Evolutionary conservation across 441 rosid species (phyloP), one percentile per base, ranked within the genome.

Genomic region (Hura crepitans): DNA sequence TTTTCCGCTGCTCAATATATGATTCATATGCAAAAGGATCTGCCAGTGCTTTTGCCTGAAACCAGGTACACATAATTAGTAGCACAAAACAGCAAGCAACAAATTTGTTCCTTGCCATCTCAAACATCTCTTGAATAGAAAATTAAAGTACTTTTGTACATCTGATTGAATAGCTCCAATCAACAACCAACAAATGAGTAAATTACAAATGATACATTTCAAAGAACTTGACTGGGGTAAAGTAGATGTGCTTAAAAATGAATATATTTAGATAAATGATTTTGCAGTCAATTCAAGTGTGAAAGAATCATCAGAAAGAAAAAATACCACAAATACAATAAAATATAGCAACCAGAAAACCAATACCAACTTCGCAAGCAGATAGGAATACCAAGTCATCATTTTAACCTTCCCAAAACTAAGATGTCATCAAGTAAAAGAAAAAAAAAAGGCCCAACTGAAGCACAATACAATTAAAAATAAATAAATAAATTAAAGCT

Each of bases 1-100:
- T 83, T 69, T 88, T 89, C 73, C 76, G 82, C 72, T 81, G 81
- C 82, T 88, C 90, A 75, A 81, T 45, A 75, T 88, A 89, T n/a
- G 73, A 33, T 51, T 84, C 85, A 78, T 86, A 87, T 45, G 85
- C 93, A 73, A 87, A 87, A 70, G 97, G 97, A 79, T 85, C 81
- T 22, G 84, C 85, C 68, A 82, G 72, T 64, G 85, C 82, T 75
- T 82, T 81, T 37, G 88, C 96, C 98, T 93, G 86, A 71, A 84
- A 50, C 57, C 11, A 65, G 39, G 1, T 28, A 46, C 54, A 22
- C 7, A 51, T 15, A 14, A 30, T 65, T 54, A 59, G 20, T 8
- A 42, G 17, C 6, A 31, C 25, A 62, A 47, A 35, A 55, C 58
- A 15, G 14, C 8, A 12, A 49, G 12, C 23, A 8, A 5, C 6